These are phyloP conservation scores for Debaryomyces subglobosus DNA, from an alignment of 1,139 yeast genomes.

Conservation along the genomic window DNA sequence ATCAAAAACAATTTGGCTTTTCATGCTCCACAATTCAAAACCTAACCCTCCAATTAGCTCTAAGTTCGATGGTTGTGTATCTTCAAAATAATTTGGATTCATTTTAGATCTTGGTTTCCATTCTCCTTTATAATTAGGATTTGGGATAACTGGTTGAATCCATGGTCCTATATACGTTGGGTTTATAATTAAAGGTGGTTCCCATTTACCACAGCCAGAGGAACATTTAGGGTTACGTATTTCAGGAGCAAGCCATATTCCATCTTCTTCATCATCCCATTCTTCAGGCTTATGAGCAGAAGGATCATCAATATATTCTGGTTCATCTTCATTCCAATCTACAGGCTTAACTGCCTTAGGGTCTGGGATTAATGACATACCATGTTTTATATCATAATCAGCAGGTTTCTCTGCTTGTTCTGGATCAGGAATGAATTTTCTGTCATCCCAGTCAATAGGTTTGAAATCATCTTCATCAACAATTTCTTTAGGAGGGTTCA, in stretches of 20 bases:
- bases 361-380: conserved; percentile 62
- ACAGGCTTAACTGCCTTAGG: conserved; percentile 69
- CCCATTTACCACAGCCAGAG: conserved; percentile 74
- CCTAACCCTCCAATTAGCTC: conserved; percentile 81
- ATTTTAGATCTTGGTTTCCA: conserved; percentile 72
- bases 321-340: conserved; percentile 74
- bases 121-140: conserved; percentile 77
- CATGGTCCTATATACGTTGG: conserved; percentile 78
- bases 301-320: conserved; percentile 65
- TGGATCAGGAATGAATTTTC: conserved; percentile 66
- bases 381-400: conserved; percentile 75
- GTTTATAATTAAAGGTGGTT: conserved; percentile 64
- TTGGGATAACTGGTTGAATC: conserved; percentile 65
- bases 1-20: conserved; percentile 71
- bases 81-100: conserved; percentile 73
- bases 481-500: conserved; percentile 65
- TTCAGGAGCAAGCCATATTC: conserved; percentile 74
- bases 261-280: conserved; percentile 91
- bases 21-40: conserved; percentile 91
- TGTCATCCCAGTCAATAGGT: conserved; percentile 84
- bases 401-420: conserved; percentile 63
- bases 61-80: conserved; percentile 58
- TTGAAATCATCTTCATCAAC: conserved; percentile 63
- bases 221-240: conserved; percentile 75
- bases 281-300: conserved; percentile 64